Conservation (phyloP, 208 protist species). For the Crithidia bombi region DNA sequence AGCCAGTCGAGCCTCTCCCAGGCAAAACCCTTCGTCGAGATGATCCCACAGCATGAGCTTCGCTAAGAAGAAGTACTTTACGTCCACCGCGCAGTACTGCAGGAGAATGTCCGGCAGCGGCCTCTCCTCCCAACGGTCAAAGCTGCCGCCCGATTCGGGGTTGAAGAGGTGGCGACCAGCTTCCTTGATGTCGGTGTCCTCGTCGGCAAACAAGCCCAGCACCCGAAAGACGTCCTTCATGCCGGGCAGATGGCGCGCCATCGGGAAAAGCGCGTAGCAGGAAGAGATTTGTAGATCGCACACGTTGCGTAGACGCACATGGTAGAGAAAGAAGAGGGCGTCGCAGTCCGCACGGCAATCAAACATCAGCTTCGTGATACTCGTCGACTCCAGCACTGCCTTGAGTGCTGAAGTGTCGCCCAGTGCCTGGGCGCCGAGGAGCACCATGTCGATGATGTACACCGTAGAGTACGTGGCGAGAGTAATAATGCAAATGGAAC, state of each 20-base stretch:
- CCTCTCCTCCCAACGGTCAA: slow-evolving; percentile 54
- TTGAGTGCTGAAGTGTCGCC: slow-evolving; percentile 18
- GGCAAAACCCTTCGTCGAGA: slow-evolving; percentile 24
- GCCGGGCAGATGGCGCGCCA: slow-evolving; percentile 38
- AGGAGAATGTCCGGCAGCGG: slow-evolving; percentile 52
- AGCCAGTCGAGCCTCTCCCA: slow-evolving; percentile 35
- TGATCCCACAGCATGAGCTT: slow-evolving; percentile 36
- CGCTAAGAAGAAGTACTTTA: slow-evolving; percentile 69
- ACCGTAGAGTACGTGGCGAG: slow-evolving; percentile 54
- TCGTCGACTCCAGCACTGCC: slow-evolving; percentile 40
- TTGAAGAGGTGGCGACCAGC: slow-evolving; percentile 53
- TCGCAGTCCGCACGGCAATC: slow-evolving; percentile 71
- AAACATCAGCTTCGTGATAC: slow-evolving; percentile 69
- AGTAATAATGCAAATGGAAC: slow-evolving; percentile 65
- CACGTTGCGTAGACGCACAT: slow-evolving; percentile 48
- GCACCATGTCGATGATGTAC: slow-evolving; percentile 64
- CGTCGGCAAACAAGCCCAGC: slow-evolving; percentile 42
- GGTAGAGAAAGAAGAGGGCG: slow-evolving; percentile 59
- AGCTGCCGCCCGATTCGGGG: slow-evolving; percentile 44
- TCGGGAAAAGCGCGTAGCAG: slow-evolving; percentile 38
- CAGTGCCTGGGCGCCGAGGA: slow-evolving; percentile 43
- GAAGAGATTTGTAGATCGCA: slow-evolving; percentile 61
- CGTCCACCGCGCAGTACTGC: slow-evolving; percentile 68
- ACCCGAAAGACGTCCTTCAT: slow-evolving; percentile 56
- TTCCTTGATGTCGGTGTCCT: slow-evolving; percentile 47